phyloP scores from a whole-genome alignment of 352 stramenopile species.

The Phytophthora pistaciae region DNA sequence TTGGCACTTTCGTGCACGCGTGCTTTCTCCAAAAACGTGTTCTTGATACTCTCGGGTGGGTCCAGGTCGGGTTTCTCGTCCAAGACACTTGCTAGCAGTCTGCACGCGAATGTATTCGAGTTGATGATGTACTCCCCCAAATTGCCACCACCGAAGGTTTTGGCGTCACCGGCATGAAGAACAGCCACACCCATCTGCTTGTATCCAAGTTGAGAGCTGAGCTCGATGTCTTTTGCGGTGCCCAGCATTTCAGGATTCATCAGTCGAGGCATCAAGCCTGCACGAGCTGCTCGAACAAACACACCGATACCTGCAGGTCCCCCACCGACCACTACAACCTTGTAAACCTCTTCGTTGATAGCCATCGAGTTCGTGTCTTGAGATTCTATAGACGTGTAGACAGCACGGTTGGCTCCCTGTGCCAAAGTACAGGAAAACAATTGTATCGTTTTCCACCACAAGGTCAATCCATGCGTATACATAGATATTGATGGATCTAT shows the following conservation, averaged over 20 bases:
- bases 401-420: slow-evolving; percentile 1
- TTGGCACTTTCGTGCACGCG: slow-evolving; percentile 62
- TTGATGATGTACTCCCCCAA: slow-evolving; percentile 87
- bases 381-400: neutral
- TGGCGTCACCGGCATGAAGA: slow-evolving; percentile 64
- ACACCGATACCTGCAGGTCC: slow-evolving; percentile 79
- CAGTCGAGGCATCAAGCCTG: slow-evolving; percentile 62
- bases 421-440: slow-evolving; percentile 3
- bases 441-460: neutral
- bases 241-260: slow-evolving; percentile 56
- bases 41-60: slow-evolving; percentile 75
- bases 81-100: slow-evolving; percentile 76
- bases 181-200: slow-evolving; percentile 70
- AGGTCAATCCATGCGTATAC: slow-evolving; percentile 15
- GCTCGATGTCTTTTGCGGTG: slow-evolving; percentile 48
- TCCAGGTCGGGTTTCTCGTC: slow-evolving; percentile 82
- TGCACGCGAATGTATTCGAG: slow-evolving; percentile 87
- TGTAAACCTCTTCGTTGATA: slow-evolving; percentile 60
- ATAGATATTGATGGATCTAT: slow-evolving; percentile 35
- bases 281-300: slow-evolving; percentile 75
- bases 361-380: slow-evolving; percentile 12
- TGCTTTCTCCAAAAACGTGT: slow-evolving; percentile 75
- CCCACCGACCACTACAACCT: slow-evolving; percentile 76
- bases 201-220: slow-evolving; percentile 47
- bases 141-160: slow-evolving; percentile 71